Evolutionary conservation across 768 basidiomycete genomes (phyloP), one percentile per base, ranked within the genome.

Genomic region (Lentinula sp.): DNA sequence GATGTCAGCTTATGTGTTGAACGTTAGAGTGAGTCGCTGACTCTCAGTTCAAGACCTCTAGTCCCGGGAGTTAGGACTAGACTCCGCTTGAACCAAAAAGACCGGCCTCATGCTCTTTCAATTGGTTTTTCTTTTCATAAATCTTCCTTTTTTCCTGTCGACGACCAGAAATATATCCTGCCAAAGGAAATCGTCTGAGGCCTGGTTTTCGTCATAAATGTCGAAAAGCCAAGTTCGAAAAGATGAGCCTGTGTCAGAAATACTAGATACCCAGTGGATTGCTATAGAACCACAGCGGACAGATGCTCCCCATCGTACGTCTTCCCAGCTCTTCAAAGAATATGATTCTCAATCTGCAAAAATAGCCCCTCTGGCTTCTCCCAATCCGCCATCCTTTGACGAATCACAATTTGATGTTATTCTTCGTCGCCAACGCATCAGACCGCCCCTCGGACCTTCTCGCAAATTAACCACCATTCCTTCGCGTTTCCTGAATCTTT

Each of bases 401-500:
- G 74, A 82, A 51, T 75, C 77, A 0, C 83, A 80, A 61, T 85
- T 79, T 66, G 82, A 80, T 57, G 78, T 83, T 36, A 77, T 88
- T 52, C 73, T 87, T 1, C 82, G 87, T 16, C 77, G 84, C n/a
- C 85, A 87, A 65, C 77, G 84, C 13, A 68, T 72, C 42, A 79
- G 81, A 7, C 77, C 82, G 2, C 69, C 66, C 15, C 73, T 76
- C 43, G 78, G 77, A 35, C 79, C 80, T 46, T 73, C 77, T 1
- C 70, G 75, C 18, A 81, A 81, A 63, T 52, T 68, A 6, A 69
- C 68, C 6, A 65, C 75, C 41, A 66, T 78, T 4, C 85, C 84
- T 4, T 87, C 87, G 6, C 81, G 85, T 41, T 87, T 87, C 66
- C 69, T 85, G 28, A 80, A 87, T 63, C 78, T 90, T 41, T 71